Conservation (phyloP, 768 basidiomycete genomes). For the Leccinum sublutescens region DNA sequence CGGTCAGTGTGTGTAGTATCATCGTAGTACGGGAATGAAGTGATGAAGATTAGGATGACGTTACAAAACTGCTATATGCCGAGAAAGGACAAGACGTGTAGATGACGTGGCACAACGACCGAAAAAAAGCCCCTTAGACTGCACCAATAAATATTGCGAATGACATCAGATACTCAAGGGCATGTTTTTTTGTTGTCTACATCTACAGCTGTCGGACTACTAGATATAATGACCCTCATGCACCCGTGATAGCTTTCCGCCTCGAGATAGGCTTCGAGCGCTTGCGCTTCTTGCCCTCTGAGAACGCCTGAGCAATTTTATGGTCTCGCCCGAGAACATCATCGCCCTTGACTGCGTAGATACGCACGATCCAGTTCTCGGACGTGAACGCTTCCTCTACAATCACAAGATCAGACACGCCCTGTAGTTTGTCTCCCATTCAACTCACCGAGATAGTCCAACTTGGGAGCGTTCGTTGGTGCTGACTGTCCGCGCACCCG, state of each 20-base stretch:
- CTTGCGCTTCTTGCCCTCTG: constrained; percentile 86
- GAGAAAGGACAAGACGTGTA: not conserved
- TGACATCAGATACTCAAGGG: not conserved
- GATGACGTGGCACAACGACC: constrained; percentile 16
- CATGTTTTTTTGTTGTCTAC: constrained; percentile 1
- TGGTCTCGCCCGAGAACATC: constrained; percentile 88
- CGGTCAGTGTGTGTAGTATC: constrained; percentile 21
- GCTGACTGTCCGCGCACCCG: constrained; percentile 87
- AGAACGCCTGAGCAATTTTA: constrained; percentile 84
- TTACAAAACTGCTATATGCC: not conserved
- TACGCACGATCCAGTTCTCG: constrained; percentile 99
- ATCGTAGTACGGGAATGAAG: constrained; percentile 16
- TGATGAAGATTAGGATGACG: not conserved
- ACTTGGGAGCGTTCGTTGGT: constrained; percentile 71
- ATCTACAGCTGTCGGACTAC: not conserved
- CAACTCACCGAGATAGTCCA: constrained; percentile 82
- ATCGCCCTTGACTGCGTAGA: constrained; percentile 94
- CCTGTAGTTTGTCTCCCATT: not conserved
- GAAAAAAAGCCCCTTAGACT: constrained; percentile 8
- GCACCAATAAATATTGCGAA: too few species aligned
- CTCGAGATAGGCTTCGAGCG: constrained; percentile 65
- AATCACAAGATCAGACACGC: not conserved
- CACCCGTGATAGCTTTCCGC: constrained; percentile 44
- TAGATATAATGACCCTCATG: constrained; percentile 7
- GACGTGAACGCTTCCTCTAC: constrained; percentile 97